Conservation (phyloP, 139 green algal species). For the Auxenochlorella pyrenoidosa region DNA sequence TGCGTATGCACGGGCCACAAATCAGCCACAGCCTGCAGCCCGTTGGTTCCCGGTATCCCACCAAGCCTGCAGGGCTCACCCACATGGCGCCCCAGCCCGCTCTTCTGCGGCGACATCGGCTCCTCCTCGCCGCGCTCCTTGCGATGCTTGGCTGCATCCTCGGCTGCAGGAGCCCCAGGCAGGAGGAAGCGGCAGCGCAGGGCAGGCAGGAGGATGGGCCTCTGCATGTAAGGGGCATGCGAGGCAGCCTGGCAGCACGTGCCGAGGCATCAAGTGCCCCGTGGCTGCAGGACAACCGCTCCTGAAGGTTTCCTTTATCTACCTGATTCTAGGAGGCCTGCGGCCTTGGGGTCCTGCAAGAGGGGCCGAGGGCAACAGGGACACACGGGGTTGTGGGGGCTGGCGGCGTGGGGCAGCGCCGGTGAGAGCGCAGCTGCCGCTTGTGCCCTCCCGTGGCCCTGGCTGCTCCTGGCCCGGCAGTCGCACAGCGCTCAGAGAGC, state of each 20-base stretch:
- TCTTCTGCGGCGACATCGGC: background rate
- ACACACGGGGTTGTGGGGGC: background rate
- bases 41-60: background rate
- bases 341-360: background rate
- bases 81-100: conserved; percentile 6
- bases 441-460: no score
- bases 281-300: background rate
- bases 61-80: background rate
- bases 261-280: background rate
- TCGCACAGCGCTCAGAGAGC: no score
- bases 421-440: background rate
- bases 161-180: background rate
- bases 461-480: no score
- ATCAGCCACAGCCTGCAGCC: background rate
- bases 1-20: background rate
- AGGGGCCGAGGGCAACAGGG: background rate
- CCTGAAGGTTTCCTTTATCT: no score
- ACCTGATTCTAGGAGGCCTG: background rate
- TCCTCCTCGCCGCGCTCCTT: conserved; percentile 34
- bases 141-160: conserved; percentile 13
- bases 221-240: no score
- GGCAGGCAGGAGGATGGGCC: no score
- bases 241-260: background rate
- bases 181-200: background rate
- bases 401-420: background rate